phyloP scores from a whole-genome alignment of 2,329 filamentous ascomycete species.

The Thelonectria rubi region DNA sequence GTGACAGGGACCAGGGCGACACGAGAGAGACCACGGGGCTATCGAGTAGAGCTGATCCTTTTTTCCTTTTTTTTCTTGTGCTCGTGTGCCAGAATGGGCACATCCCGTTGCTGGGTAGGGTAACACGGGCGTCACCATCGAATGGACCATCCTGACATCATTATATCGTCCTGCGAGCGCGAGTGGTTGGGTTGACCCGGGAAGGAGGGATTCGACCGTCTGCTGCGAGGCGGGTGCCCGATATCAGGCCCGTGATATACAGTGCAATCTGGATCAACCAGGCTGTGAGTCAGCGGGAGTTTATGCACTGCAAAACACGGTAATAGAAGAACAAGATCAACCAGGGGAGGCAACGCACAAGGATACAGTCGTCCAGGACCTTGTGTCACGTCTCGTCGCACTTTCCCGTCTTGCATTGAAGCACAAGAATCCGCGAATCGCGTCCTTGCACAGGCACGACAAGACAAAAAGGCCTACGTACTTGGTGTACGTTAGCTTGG shows the following conservation, averaged over 20 bases:
- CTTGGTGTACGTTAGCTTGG: background rate
- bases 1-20: constrained; percentile 14
- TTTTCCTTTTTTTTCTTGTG: background rate
- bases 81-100: background rate
- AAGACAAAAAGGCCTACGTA: constrained; percentile 3
- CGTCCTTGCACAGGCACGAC: background rate
- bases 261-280: constrained; percentile 4
- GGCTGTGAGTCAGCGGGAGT: background rate
- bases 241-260: constrained; percentile 6
- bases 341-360: background rate
- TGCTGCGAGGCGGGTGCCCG: background rate
- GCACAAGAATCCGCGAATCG: constrained; percentile 1
- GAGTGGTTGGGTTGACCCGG: background rate
- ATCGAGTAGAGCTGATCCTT: background rate
- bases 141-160: background rate
- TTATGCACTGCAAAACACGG: constrained; percentile 1
- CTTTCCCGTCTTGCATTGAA: background rate
- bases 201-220: background rate
- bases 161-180: background rate
- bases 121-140: background rate
- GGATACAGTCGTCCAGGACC: background rate
- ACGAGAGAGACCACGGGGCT: constrained; percentile 14
- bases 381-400: background rate
- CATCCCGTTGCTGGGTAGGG: constrained; percentile 5
- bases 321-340: background rate